These are phyloP conservation scores for Claviceps capensis DNA, from an alignment of 2,329 filamentous ascomycete genomes.

Conservation along the genomic window DNA sequence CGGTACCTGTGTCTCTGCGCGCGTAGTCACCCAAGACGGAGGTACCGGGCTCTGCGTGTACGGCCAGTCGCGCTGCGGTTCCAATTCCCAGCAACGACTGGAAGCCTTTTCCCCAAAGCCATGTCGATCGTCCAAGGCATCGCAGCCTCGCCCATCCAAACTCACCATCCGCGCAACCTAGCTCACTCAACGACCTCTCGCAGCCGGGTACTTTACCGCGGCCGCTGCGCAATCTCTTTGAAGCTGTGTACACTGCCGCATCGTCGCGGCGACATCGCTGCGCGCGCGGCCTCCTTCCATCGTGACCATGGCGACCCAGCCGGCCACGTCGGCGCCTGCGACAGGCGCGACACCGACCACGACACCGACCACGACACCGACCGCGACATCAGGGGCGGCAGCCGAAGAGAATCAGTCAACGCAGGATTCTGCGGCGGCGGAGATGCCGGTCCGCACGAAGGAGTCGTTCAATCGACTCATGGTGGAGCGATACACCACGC, in stretches of 20 bases:
- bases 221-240: constrained; percentile 5
- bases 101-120: constrained; percentile 10
- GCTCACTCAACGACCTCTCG: constrained; percentile 6
- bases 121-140: constrained; percentile 2
- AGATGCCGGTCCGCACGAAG: constrained; percentile 36
- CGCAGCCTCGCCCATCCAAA: constrained; percentile 4
- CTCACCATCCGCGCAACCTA: constrained; percentile 6
- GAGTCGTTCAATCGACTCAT: constrained; percentile 40
- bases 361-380: constrained; percentile 8
- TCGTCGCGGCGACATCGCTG: constrained; percentile 24
- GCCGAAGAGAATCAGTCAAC: constrained; percentile 15
- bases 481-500: constrained; percentile 39
- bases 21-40: too few species aligned
- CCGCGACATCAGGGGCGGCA: constrained; percentile 11
- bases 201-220: constrained; percentile 6
- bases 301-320: constrained; percentile 30
- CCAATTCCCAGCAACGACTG: constrained; percentile 12
- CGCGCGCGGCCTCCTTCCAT: constrained; percentile 15
- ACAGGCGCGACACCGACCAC: constrained; percentile 19
- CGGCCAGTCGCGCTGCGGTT: constrained; percentile 2
- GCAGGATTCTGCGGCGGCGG: constrained; percentile 10
- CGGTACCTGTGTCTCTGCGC: constrained; percentile 9
- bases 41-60: too few species aligned
- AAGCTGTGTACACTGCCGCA: constrained; percentile 14
- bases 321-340: constrained; percentile 22